These are phyloP conservation scores for Neurospora sublineolata DNA, from an alignment of 495 filamentous ascomycete genomes.

Conservation along the genomic window DNA sequence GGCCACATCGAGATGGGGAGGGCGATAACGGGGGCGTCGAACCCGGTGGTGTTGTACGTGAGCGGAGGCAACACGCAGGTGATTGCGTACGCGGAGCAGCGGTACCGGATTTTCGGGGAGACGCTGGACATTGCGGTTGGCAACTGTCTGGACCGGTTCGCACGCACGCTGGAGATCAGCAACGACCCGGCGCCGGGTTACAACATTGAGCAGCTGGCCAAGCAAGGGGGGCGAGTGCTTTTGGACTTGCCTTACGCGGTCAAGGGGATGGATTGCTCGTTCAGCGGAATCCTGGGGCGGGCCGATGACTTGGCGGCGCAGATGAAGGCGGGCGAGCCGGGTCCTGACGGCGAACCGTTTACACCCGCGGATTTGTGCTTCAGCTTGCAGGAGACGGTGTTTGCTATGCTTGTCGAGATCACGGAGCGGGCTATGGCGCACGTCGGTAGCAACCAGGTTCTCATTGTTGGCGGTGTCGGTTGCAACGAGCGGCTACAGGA, in stretches of 20 bases:
- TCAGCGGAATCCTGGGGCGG: conserved; percentile 76
- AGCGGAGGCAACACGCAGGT: conserved; percentile 96
- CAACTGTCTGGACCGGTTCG: conserved; percentile 94
- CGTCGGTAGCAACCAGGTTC: conserved; percentile 77
- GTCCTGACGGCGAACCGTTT: conserved; percentile 35
- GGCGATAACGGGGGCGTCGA: conserved; percentile 78
- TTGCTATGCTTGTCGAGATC: conserved; percentile 94
- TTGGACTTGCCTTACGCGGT: conserved; percentile 91
- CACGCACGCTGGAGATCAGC: conserved; percentile 74
- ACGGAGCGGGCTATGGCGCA: conserved; percentile 98
- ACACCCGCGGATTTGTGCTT: conserved; percentile 89
- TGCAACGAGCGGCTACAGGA: conserved; percentile 91
- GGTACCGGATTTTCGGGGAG: conserved; percentile 97
- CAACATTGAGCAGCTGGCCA: conserved; percentile 95
- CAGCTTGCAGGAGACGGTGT: conserved; percentile 88
- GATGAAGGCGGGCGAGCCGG: conserved; percentile 39
- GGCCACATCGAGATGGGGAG: conserved; percentile 99
- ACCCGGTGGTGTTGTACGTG: conserved; percentile 93
- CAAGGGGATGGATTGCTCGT: conserved; percentile 96
- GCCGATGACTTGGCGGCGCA: conserved; percentile 66
- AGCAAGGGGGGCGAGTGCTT: conserved; percentile 50
- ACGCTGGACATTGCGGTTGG: conserved; percentile 95
- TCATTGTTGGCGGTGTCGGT: conserved; percentile 97
- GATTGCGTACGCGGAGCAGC: conserved; percentile 85
- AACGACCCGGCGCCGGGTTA: conserved; percentile 96